Conservation (phyloP, 163 green algal genomes). For the Chlamydomonas reinhardtii region DNA sequence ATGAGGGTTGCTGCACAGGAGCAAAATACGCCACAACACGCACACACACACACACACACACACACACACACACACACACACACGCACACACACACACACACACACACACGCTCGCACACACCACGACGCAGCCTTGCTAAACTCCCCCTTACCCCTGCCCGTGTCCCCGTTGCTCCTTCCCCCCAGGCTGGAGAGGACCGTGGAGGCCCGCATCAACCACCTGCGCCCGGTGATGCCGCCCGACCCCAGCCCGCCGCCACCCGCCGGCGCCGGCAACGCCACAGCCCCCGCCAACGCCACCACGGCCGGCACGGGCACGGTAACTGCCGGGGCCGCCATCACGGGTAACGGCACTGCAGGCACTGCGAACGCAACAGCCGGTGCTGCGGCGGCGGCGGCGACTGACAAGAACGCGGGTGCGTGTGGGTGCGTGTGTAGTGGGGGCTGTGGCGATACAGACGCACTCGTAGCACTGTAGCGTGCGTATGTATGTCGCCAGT, state of each 20-base stretch:
- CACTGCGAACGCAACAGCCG: background rate
- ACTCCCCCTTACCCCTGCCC: too few relatives aligned
- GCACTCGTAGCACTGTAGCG: too few relatives aligned
- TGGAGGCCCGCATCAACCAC: slow-evolving; percentile 26
- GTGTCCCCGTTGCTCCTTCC: too few relatives aligned
- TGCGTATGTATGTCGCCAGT: too few relatives aligned
- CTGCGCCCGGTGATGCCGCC: slow-evolving; percentile 28
- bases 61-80: too few relatives aligned
- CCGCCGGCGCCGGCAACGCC: background rate
- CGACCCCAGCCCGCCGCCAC: slow-evolving; percentile 12
- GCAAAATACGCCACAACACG: too few relatives aligned
- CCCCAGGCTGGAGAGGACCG: background rate
- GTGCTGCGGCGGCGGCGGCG: background rate
- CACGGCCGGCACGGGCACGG: background rate
- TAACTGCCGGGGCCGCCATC: background rate
- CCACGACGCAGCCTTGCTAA: too few relatives aligned
- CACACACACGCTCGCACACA: too few relatives aligned
- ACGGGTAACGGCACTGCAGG: background rate
- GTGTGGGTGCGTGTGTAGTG: background rate
- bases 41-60: too few relatives aligned
- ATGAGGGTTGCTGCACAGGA: too few relatives aligned
- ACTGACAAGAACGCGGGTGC: background rate
- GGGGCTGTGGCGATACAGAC: too few relatives aligned
- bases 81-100: too few relatives aligned
- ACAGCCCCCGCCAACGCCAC: background rate